A percentile compares a stretch with the other conserved stretches of the same genome.
These are phyloP conservation scores for Suillus weaverae DNA, from an alignment of 768 basidiomycete species.

Conservation along the genomic window DNA sequence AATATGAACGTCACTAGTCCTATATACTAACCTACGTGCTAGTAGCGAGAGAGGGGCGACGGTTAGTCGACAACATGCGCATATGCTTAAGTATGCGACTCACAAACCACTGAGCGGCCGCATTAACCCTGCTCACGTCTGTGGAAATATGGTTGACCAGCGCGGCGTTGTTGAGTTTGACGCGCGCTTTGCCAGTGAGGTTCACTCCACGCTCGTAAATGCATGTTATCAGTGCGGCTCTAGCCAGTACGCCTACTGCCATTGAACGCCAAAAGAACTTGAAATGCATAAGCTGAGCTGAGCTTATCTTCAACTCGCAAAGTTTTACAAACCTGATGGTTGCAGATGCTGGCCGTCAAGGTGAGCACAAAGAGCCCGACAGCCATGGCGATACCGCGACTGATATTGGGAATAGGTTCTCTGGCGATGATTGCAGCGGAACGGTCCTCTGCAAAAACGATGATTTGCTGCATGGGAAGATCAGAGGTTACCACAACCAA, in stretches of 20 bases:
- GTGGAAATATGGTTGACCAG: conserved; percentile 66
- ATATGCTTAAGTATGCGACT: conserved; percentile 29
- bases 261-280: conserved; percentile 75
- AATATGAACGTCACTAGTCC: background rate
- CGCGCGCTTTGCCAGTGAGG: conserved; percentile 66
- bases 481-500: background rate
- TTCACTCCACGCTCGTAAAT: conserved; percentile 70
- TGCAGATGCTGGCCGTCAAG: conserved; percentile 52
- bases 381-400: conserved; percentile 59
- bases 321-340: conserved; percentile 52
- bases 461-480: conserved; percentile 44
- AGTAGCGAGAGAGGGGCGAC: background rate
- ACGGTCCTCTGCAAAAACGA: conserved; percentile 56
- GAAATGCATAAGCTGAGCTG: background rate
- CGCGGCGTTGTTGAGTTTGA: conserved; percentile 59
- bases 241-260: conserved; percentile 61
- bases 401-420: conserved; percentile 40
- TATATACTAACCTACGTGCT: conserved; percentile 41
- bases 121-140: conserved; percentile 63
- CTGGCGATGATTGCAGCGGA: conserved; percentile 40
- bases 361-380: conserved; percentile 52
- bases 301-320: background rate
- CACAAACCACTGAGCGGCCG: conserved; percentile 72
- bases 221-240: conserved; percentile 65
- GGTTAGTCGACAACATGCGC: background rate